Conservation (phyloP, 2,329 filamentous ascomycete species). For the Phyllosticta citriasiana region DNA sequence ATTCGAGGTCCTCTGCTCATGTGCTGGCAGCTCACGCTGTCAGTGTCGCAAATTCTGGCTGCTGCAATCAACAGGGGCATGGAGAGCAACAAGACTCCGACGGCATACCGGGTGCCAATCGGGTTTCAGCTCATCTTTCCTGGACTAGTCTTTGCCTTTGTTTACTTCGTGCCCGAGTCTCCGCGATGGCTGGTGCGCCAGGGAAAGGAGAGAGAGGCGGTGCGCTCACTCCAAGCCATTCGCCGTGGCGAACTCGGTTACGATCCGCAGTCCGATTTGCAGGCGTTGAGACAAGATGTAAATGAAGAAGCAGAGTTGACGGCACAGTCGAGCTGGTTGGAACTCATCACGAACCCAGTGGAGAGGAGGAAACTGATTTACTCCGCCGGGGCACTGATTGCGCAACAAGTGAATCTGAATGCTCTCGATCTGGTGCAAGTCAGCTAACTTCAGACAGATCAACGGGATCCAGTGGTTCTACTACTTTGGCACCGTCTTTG, state of each 20-base stretch:
- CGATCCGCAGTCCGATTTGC: constrained; percentile 19
- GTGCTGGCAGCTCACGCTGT: constrained; percentile 32
- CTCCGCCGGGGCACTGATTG: constrained; percentile 34
- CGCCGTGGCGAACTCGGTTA: constrained; percentile 24
- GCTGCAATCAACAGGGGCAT: constrained; percentile 25
- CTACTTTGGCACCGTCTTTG: constrained; percentile 35
- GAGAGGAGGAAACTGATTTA: constrained; percentile 40
- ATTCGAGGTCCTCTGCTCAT: constrained; percentile 28
- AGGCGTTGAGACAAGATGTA: constrained; percentile 16
- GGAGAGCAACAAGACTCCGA: constrained; percentile 16
- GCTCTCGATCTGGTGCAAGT: no score
- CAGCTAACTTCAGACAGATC: constrained; percentile 26
- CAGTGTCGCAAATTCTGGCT: constrained; percentile 29
- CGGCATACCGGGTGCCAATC: constrained; percentile 16
- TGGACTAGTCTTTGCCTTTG: constrained; percentile 14
- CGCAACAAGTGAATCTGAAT: constrained; percentile 29
- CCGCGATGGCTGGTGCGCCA: constrained; percentile 15
- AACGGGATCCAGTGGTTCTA: constrained; percentile 41
- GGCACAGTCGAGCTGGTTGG: constrained; percentile 28
- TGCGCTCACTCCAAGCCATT: constrained; percentile 25
- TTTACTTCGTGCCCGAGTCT: constrained; percentile 15
- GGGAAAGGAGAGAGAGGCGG: constrained; percentile 12
- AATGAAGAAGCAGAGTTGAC: constrained; percentile 18
- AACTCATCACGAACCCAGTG: constrained; percentile 34
- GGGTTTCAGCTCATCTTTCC: constrained; percentile 18